phyloP scores from a whole-genome alignment of 305 asterid genomes.

The Coffea humblotiana region DNA sequence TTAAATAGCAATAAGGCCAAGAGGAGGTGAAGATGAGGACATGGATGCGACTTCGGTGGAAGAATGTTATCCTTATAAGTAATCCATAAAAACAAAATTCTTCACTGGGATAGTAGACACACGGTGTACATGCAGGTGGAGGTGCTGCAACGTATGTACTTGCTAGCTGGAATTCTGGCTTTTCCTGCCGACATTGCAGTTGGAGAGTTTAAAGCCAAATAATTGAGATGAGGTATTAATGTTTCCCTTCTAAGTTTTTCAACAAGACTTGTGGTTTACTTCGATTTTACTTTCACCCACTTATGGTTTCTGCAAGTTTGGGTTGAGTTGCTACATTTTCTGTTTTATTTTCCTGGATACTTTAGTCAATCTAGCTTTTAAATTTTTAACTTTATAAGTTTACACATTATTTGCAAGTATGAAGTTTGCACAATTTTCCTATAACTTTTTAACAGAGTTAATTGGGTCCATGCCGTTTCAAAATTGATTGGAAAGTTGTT shows the following conservation, averaged over 20 bases:
- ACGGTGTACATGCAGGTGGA: constrained; percentile 62
- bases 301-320: constrained; percentile 3
- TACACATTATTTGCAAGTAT: not conserved
- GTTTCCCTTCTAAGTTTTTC: constrained; percentile 10
- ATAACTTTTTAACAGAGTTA: not conserved
- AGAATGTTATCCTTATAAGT: constrained; percentile 34
- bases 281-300: not conserved
- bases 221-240: constrained; percentile 15
- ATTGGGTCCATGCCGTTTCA: not conserved
- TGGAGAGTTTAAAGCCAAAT: constrained; percentile 37
- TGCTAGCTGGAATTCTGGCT: constrained; percentile 59
- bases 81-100: constrained; percentile 28
- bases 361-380: not conserved
- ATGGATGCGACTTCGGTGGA: constrained; percentile 37
- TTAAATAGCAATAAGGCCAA: constrained; percentile 39
- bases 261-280: constrained; percentile 16
- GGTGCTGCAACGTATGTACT: constrained; percentile 50
- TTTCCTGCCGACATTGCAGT: constrained; percentile 50
- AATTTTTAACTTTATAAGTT: not conserved
- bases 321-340: not conserved
- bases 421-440: not conserved
- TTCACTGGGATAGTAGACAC: constrained; percentile 48
- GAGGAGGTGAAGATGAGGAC: constrained; percentile 38
- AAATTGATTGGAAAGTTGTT: not conserved
- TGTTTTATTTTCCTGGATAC: not conserved